A percentile compares a stretch with the other conserved stretches of the same genome.
Evolutionary conservation across 345 rosid genomes (phyloP).

Genomic region (Acer saccharum): DNA sequence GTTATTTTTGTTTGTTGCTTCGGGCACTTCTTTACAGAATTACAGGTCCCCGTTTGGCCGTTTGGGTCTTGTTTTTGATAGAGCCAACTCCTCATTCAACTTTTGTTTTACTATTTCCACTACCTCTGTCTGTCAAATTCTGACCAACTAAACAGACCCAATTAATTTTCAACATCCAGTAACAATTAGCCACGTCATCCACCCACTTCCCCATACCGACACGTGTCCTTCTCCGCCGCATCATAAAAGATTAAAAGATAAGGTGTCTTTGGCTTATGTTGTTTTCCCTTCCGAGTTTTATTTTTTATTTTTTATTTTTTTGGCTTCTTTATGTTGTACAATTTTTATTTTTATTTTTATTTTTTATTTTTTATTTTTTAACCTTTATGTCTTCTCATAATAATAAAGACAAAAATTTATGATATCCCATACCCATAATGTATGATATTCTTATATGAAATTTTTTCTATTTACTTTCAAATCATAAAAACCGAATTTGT

Average conservation of each 20-base stretch:
- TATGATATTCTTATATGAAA: too few relatives aligned
- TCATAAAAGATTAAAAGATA: slow-evolving; percentile 30
- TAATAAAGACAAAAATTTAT: too few relatives aligned
- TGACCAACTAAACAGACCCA: neutral
- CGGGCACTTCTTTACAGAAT: slow-evolving; percentile 9
- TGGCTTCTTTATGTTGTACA: slow-evolving; percentile 1
- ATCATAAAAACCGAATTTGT: too few relatives aligned
- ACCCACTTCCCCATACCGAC: slow-evolving; percentile 25
- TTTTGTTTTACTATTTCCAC: neutral
- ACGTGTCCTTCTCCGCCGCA: slow-evolving; percentile 31
- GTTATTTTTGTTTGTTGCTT: neutral
- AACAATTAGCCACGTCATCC: slow-evolving; percentile 7
- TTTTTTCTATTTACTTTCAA: too few relatives aligned
- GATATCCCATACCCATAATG: too few relatives aligned
- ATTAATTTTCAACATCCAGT: neutral
- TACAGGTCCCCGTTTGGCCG: neutral
- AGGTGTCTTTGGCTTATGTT: slow-evolving; percentile 42
- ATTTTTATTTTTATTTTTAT: too few relatives aligned
- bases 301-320: neutral
- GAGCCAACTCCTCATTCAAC: slow-evolving; percentile 11
- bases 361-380: neutral
- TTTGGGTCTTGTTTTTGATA: neutral
- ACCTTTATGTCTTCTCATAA: neutral
- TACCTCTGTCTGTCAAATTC: slow-evolving; percentile 1
- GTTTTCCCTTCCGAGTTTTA: slow-evolving; percentile 2